Base-by-base conservation (phyloP, 441 rosid species). In the Corymbia citriodora region DNA sequence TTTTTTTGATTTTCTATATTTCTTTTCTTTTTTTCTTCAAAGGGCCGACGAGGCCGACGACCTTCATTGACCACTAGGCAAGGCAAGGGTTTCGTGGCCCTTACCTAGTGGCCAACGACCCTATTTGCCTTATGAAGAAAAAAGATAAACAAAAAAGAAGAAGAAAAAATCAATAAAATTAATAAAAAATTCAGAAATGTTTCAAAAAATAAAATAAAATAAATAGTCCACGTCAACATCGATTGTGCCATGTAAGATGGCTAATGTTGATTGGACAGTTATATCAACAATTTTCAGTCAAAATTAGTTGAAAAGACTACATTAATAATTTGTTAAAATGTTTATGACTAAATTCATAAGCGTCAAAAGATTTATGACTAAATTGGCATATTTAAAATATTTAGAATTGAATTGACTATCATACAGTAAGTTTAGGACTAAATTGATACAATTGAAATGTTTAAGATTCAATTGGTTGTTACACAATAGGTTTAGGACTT, bases 21-120 rank as follows among this genome's bases (percentile, higher is more conserved):
- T 29, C 17, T 29, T 63, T 63, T 63, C 17, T 63, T 63, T 15
- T 61, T 61, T 27, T 12, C 31, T 27, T 61, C 31, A 61, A 1
- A 61, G 31, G 31, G 14, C n/a, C 2, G 1, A 1, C 11, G 57
- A 59, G 29, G 63, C 12, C 18, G 14, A 14, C 2, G 8, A 4
- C 70, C 33, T 29, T 8, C 70, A 0, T 13, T 7, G 70, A 17
- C 70, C 0, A 63, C 33, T 29, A 7, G n/a, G 0, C 18, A 3
- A 7, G 70, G 70, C n/a, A 31, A 63, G 33, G 70, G 31, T 14
- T 63, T 13, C 0, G 0, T 15, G 54, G 54, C 54, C 6, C 54
- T 52, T 52, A 15, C 2, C 54, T 15, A 52, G 15, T 13, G 16
- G 54, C 54, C 15, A 52, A 15, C 6, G 16, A 15, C 54, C 54